Evolutionary conservation across 306 rosid genomes (phyloP), one percentile per base, ranked within the genome.

Genomic region (Prunus fruticosa): DNA sequence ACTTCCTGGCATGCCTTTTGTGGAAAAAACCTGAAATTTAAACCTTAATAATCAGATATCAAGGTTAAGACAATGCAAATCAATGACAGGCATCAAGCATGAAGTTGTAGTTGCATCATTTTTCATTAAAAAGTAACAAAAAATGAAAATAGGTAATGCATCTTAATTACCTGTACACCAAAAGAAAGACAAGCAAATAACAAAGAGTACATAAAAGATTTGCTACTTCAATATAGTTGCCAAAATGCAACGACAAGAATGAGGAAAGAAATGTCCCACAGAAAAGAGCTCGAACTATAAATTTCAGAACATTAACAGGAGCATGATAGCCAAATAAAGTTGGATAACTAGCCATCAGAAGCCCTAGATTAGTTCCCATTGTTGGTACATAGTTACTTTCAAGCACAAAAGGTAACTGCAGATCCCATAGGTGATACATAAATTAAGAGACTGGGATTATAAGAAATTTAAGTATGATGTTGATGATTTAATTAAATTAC

Each of bases 1-100:
- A 90, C 82, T 84, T 90, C 82, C 76, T 89, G 74, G 66, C 96
- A 88, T 95, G 99, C 86, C 85, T 87, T 91, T 89, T 95, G 82
- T 95, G 99, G 74, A 91, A 95, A 84, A 84, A 82, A 62, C 97
- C 99, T 95, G 85, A 69, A 81, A 80, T 65, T 72, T 49, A 79
- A 50, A 73, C 73, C 27, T 62, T 52, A 56, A 70, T 53, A 54
- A 73, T 78, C 75, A 86, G 85, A 77, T 46, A 71, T 46, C 16
- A 73, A 78, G 52, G 52, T 23, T 67, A 56, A 25, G 51, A 30
- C 22, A 72, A 65, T 73, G 43, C 62, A 43, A 78, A 69, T 83
- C 58, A 76, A 19, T 41, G 23, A 72, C 52, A 72, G 19, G 45
- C 57, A 73, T 10, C 45, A 43, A 15, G 46, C 68, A 58, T 25